Evolutionary conservation across 2,329 filamentous ascomycete species (phyloP).

Genomic region (Claviceps sp.): DNA sequence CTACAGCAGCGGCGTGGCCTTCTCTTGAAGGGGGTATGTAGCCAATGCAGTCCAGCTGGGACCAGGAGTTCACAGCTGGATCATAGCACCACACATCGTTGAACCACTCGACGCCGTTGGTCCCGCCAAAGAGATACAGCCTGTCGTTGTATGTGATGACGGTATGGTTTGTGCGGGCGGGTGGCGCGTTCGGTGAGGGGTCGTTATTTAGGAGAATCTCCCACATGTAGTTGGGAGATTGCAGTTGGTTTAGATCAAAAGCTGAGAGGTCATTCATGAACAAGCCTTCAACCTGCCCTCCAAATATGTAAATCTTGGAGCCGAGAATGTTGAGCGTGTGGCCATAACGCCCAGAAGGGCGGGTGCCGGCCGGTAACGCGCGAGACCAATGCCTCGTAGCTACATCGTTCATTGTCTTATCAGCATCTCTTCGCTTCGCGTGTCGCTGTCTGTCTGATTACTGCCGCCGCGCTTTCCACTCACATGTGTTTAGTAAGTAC

Average conservation of each 20-base stretch:
- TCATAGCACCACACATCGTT: slow-evolving; percentile 99
- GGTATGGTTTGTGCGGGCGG: slow-evolving; percentile 87
- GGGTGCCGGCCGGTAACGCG: slow-evolving; percentile 72
- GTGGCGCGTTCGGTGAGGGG: slow-evolving; percentile 49
- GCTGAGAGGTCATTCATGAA: slow-evolving; percentile 97
- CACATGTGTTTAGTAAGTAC: slow-evolving; percentile 95
- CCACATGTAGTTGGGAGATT: slow-evolving; percentile 85
- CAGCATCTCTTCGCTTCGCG: not conserved
- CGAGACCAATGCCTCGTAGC: slow-evolving; percentile 97
- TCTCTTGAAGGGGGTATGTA: slow-evolving; percentile 92
- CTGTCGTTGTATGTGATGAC: slow-evolving; percentile 86
- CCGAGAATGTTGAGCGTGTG: slow-evolving; percentile 94
- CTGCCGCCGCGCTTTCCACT: slow-evolving; percentile 23
- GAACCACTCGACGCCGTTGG: slow-evolving; percentile 93
- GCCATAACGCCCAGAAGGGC: slow-evolving; percentile 84
- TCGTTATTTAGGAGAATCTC: slow-evolving; percentile 68
- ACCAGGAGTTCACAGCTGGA: slow-evolving; percentile 68
- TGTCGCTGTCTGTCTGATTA: not conserved
- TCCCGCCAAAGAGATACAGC: slow-evolving; percentile 94
- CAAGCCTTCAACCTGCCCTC: slow-evolving; percentile 89
- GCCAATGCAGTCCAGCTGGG: slow-evolving; percentile 86
- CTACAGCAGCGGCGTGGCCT: slow-evolving; percentile 83
- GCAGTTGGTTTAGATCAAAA: slow-evolving; percentile 90
- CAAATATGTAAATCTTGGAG: slow-evolving; percentile 95
- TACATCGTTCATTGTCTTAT: slow-evolving; percentile 24